Evolutionary conservation across 306 rosid genomes (phyloP).

Genomic region (Gastrolobium villosum): DNA sequence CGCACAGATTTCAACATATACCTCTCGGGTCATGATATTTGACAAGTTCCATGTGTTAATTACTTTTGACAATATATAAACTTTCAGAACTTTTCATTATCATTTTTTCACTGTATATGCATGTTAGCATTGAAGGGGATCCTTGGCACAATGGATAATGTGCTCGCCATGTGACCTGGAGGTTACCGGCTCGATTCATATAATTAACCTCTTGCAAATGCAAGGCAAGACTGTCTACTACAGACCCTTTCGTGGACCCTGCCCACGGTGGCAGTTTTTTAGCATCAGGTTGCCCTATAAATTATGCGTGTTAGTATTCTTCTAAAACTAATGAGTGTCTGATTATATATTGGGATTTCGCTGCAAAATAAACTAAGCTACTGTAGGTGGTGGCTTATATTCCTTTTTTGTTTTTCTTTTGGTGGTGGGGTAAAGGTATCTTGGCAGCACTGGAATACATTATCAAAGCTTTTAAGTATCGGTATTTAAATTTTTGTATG

Average conservation of each 20-base stretch:
- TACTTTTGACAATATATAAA: constrained; percentile 6
- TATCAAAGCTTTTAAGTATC: constrained; percentile 42
- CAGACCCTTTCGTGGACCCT: too few species aligned
- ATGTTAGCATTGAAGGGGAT: background rate
- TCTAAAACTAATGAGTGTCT: constrained; percentile 16
- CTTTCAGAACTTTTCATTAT: constrained; percentile 20
- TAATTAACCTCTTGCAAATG: too few species aligned
- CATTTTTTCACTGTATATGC: background rate
- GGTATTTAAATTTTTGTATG: constrained; percentile 26
- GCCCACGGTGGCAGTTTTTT: too few species aligned
- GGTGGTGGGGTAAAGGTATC: constrained; percentile 31
- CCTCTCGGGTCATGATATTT: too few species aligned
- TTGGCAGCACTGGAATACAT: constrained; percentile 30
- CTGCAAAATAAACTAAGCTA: constrained; percentile 35
- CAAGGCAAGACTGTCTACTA: too few species aligned
- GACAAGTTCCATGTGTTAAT: constrained; percentile 7
- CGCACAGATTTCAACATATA: too few species aligned
- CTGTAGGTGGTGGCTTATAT: constrained; percentile 24
- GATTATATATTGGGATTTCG: constrained; percentile 11
- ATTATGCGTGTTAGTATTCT: constrained; percentile 18
- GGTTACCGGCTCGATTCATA: too few species aligned
- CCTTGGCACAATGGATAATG: too few species aligned
- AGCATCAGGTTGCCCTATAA: background rate
- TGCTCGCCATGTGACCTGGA: too few species aligned
- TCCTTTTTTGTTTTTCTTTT: constrained; percentile 35